Evolutionary conservation across 768 basidiomycete species (phyloP), one percentile per base, ranked within the genome.

Genomic region (Cyclocybe aegerita): DNA sequence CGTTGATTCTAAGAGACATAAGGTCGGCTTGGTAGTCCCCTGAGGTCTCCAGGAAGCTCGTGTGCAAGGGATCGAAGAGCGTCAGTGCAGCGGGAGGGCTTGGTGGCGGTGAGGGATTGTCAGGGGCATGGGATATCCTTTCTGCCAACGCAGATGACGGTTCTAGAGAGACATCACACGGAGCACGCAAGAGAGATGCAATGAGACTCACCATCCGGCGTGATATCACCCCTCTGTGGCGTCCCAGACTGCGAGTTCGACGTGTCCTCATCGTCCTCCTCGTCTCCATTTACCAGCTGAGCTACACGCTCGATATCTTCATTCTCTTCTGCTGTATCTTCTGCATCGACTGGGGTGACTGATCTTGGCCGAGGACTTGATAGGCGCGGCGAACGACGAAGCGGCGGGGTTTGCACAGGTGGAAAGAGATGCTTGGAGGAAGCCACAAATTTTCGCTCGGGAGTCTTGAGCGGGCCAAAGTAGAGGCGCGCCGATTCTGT

Each of bases 71-170:
- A 50, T 65, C 62, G 33, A 65, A 63, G 30, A 59, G 45, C 30
- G 55, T 59, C 50, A 63, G 48, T 5, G 63, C 46, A n/a, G 54
- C 43, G 1, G 61, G 55, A 15, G 65, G 65, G 50, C 65, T 66
- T 29, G 73, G 73, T 30, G 73, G 72, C 12, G 88, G 88, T 12
- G 88, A 90, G 12, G 89, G 89, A 59, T 91, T 91, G 58, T 82
- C 83, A 50, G 81, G 79, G 45, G 89, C 88, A 43, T 81, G 76
- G 39, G 85, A 75, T 40, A 91, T 80, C 66, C 69, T 82, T 54
- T 71, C 79, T 31, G 85, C 89, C 43, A 91, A 70, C 4, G 76
- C 74, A 48, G 86, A 85, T 2, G 86, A 79, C 7, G 86, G 87
- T 61, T 90, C 88, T 81, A 54, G 42, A 46, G 33, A 49, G 29